phyloP scores from a whole-genome alignment of 73 alveolate genomes.

The Uronychia binucleata region DNA sequence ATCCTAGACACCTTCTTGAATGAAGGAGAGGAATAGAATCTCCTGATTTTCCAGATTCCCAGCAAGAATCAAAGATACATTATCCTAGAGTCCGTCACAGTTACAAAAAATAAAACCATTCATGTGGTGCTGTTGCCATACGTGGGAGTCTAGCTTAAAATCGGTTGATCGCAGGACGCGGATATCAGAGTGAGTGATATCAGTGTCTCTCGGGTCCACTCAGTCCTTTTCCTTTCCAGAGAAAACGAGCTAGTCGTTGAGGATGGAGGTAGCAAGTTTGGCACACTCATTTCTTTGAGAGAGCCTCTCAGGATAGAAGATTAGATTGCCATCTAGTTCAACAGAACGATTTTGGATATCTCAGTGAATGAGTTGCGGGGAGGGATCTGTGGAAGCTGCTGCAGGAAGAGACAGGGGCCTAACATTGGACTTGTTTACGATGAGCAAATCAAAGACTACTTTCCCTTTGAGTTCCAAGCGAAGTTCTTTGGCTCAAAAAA shows the following conservation, averaged over 20 bases:
- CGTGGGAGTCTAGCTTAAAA: background rate
- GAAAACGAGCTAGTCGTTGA: conserved; percentile 17
- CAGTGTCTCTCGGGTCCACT: conserved; percentile 49
- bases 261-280: conserved; percentile 53
- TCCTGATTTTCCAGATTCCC: too few species aligned
- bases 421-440: background rate
- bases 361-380: background rate
- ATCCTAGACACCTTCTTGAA: too few species aligned
- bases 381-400: background rate
- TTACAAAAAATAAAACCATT: conserved; percentile 23
- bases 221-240: conserved; percentile 12
- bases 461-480: background rate
- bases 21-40: too few species aligned
- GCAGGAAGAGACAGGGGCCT: background rate
- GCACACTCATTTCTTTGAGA: conserved; percentile 20
- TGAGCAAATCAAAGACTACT: background rate
- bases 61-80: too few species aligned
- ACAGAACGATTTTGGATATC: background rate
- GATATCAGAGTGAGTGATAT: conserved; percentile 54
- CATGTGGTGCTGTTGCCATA: conserved; percentile 14
- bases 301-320: background rate
- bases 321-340: background rate
- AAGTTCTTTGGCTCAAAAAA: background rate
- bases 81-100: conserved; percentile 16
- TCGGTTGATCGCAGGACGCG: conserved; percentile 52